Evolutionary conservation across 768 basidiomycete genomes (phyloP), one percentile per base, ranked within the genome.

Genomic region (Dioszegia hungarica): DNA sequence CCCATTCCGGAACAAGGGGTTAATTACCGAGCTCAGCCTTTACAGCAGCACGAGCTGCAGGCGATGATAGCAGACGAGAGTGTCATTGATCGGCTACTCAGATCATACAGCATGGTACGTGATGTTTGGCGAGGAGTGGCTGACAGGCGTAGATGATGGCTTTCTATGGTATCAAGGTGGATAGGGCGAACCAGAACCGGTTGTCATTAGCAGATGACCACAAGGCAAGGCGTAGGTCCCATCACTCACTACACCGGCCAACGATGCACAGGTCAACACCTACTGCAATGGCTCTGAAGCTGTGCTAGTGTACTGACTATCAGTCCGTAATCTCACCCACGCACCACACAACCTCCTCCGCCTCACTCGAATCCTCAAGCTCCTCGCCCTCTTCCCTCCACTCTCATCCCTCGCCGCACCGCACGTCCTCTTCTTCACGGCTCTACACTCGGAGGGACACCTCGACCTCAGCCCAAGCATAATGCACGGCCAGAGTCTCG

Each of bases 331-430:
- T 49, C 67, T 75, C 29, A 46, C 40, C 12, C 15, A 53, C 12
- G 51, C 54, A n/a, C 47, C 70, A 22, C 73, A 75, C 64, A 75
- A 75, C 61, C 63, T 75, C 44, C 68, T 75, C 25, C 66, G 73
- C 8, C 36, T 75, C 0, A 70, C 70, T 40, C 61, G 73, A 0
- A 65, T 75, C 37, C 59, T 75, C 53, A 72, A 75, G 49, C 63
- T 64, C 51, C 59, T 75, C 20, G 62, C 66, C 37, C 66, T 68
- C 39, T 60, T 75, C 60, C 47, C 63, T 3, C 20, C 36, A 14
- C 58, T 68, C 31, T 54, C 66, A 56, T 54, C 62, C 6, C 59
- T 68, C 54, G 70, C 61, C 19, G 64, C 67, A 0, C 59, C 60
- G 17, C 61, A 68, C 39, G 59, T 72, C 12, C 58, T 68, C 25